Percentiles rank a stretch among this genome's conserved stretches.
phyloP scores from a whole-genome alignment of 2,329 filamentous ascomycete genomes.

The Calonectria henricotiae region DNA sequence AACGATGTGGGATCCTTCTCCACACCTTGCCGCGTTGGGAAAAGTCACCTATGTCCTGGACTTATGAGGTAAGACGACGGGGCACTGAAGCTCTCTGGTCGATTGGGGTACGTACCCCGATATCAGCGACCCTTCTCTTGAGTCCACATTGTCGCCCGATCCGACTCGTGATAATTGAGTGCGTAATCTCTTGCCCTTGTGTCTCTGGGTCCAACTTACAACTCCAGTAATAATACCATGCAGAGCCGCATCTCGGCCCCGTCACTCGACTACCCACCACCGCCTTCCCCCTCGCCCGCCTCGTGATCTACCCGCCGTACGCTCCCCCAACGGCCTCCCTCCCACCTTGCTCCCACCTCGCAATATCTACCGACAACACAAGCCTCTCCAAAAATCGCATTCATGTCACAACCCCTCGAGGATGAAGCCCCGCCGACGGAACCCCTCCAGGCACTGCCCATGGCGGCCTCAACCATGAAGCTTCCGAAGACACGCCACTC shows the following conservation, averaged over 20 bases:
- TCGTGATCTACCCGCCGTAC: slow-evolving; percentile 46
- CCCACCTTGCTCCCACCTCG: slow-evolving; percentile 13
- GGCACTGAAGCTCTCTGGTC: slow-evolving; percentile 21
- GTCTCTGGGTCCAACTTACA: slow-evolving; percentile 32
- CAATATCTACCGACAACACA: slow-evolving; percentile 34
- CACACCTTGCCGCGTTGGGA: slow-evolving; percentile 16
- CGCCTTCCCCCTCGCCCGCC: slow-evolving; percentile 46
- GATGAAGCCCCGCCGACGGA: slow-evolving; percentile 73
- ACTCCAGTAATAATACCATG: slow-evolving; percentile 52
- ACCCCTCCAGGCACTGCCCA: slow-evolving; percentile 79
- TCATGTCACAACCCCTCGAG: slow-evolving; percentile 80
- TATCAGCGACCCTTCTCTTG: slow-evolving; percentile 38
- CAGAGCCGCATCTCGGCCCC: slow-evolving; percentile 48
- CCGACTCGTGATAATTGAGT: slow-evolving; percentile 38
- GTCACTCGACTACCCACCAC: slow-evolving; percentile 45
- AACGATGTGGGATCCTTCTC: slow-evolving; percentile 34
- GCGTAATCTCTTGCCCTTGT: slow-evolving; percentile 30
- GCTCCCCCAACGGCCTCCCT: slow-evolving; percentile 34
- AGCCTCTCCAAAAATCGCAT: slow-evolving; percentile 56
- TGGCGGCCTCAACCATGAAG: slow-evolving; percentile 74
- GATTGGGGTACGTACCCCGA: slow-evolving; percentile 49
- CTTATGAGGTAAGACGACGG: slow-evolving; percentile 43
- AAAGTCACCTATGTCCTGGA: slow-evolving; percentile 20
- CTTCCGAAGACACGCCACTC: slow-evolving; percentile 76
- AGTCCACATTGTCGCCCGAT: slow-evolving; percentile 51